phyloP scores from a whole-genome alignment of 306 rosid genomes.

The Citrullus mucosospermus region DNA sequence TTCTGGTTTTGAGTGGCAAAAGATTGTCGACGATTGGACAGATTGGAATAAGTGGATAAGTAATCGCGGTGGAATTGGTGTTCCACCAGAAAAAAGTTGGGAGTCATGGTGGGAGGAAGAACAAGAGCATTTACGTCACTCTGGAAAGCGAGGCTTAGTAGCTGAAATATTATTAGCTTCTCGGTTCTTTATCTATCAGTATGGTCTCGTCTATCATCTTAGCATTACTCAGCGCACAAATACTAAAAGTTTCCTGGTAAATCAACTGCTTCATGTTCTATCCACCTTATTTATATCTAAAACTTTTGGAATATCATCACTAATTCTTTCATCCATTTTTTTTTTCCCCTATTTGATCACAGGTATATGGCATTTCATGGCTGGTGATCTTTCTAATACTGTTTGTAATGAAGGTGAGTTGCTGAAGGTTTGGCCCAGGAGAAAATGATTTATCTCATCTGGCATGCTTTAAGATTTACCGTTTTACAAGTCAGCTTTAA shows the following conservation, averaged over 20 bases:
- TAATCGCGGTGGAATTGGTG: constrained; percentile 90
- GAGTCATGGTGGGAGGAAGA: constrained; percentile 99
- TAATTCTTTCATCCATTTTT: constrained; percentile 3
- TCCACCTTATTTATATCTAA: not conserved
- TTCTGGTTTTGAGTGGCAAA: constrained; percentile 99
- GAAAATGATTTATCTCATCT: too few species aligned
- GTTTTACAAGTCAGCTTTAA: too few species aligned
- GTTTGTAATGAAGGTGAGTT: constrained; percentile 86
- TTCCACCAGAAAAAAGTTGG: constrained; percentile 90
- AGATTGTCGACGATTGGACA: constrained; percentile 96
- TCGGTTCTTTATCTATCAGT: constrained; percentile 94
- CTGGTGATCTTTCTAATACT: constrained; percentile 72
- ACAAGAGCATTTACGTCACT: constrained; percentile 83
- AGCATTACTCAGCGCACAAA: constrained; percentile 34
- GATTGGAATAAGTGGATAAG: constrained; percentile 99
- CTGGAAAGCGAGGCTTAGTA: constrained; percentile 72
- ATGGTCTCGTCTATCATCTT: constrained; percentile 89
- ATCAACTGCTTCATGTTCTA: constrained; percentile 8
- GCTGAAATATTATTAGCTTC: constrained; percentile 67
- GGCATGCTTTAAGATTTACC: too few species aligned
- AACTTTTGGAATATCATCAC: not conserved
- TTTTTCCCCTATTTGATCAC: constrained; percentile 11
- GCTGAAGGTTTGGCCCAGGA: not conserved
- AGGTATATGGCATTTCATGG: constrained; percentile 97
- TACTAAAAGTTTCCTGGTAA: constrained; percentile 50